Evolutionary conservation across 441 rosid species (phyloP).

Genomic region (Dalechampia spathulata): DNA sequence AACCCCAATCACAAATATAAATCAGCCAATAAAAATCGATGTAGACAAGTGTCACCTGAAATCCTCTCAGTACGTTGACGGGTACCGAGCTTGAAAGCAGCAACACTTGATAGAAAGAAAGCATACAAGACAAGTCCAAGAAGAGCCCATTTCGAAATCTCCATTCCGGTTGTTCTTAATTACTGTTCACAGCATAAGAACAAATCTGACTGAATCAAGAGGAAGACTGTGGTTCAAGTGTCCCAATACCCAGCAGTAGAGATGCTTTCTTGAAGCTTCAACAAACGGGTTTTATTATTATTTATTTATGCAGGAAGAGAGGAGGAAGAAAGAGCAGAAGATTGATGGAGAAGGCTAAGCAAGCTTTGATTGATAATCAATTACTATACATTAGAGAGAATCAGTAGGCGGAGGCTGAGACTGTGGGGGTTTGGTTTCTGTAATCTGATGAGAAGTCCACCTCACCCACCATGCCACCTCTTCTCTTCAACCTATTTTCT

Average conservation of each 20-base stretch:
- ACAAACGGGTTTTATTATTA: slow-evolving; percentile 11
- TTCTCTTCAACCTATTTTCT: slow-evolving; percentile 10
- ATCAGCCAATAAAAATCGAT: too few relatives aligned
- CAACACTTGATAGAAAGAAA: slow-evolving; percentile 29
- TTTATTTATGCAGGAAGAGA: not conserved
- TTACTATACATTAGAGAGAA: too few relatives aligned
- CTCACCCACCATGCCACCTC: slow-evolving; percentile 26
- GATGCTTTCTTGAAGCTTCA: slow-evolving; percentile 7
- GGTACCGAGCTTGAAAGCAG: slow-evolving; percentile 50
- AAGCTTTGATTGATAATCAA: not conserved
- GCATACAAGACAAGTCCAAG: slow-evolving; percentile 34
- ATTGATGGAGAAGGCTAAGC: slow-evolving; percentile 23
- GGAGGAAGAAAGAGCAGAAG: slow-evolving; percentile 8
- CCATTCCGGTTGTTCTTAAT: slow-evolving; percentile 31
- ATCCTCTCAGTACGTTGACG: slow-evolving; percentile 83
- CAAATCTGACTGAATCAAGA: slow-evolving; percentile 2
- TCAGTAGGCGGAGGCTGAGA: not conserved
- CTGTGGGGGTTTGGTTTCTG: not conserved
- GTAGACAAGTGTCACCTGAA: slow-evolving; percentile 57
- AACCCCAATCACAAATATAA: too few relatives aligned
- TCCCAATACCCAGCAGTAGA: slow-evolving; percentile 24
- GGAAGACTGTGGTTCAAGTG: slow-evolving; percentile 19
- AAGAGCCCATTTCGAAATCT: slow-evolving; percentile 49
- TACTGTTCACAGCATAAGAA: slow-evolving; percentile 6
- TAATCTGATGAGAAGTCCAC: slow-evolving; percentile 24